Evolutionary conservation across 805 yeast genomes (phyloP), one percentile per base, ranked within the genome.

Genomic region (Candida coleopterorum): DNA sequence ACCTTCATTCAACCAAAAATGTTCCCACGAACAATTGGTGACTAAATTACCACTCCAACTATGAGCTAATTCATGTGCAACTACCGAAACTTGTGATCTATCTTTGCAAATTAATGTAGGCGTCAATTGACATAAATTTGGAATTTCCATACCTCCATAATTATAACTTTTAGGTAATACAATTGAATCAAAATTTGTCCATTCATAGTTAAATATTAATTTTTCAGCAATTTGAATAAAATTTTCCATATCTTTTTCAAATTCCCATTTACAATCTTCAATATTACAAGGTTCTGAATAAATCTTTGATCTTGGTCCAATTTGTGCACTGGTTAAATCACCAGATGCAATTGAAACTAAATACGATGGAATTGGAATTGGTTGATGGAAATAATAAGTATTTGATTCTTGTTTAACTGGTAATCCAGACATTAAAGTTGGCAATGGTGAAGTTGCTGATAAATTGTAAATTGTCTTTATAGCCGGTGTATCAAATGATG

Each of bases 131-230:
- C 95, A 86, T 58, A 86, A 78, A 53, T 87, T 86, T 42, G 95
- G 95, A 53, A 86, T 85, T 62, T 88, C 96, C 95, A 88, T 88
- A 37, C 96, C 96, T 44, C 96, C 96, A 51, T 85, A 88, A 3
- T 95, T 94, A 62, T 76, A 73, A 6, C 78, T 75, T 37, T 80
- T 74, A 2, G 95, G 95, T 45, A 87, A 74, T 22, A 88, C 79
- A 27, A 88, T 68, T 21, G 86, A 83, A 52, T 87, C 89, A 56
- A 82, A 88, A 25, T 77, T 79, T 39, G 75, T 72, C 95, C 96
- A 88, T 52, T 85, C 93, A 58, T 88, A 88, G 2, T 77, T 74
- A 52, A 81, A 85, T 12, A 85, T 80, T 29, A 85, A 63, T 18
- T 70, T 63, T 58, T 88, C 96, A 8, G 95, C 95, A 12, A 83